Base-by-base conservation (phyloP, 331 rosid genomes). In the Cucumis variabilis region DNA sequence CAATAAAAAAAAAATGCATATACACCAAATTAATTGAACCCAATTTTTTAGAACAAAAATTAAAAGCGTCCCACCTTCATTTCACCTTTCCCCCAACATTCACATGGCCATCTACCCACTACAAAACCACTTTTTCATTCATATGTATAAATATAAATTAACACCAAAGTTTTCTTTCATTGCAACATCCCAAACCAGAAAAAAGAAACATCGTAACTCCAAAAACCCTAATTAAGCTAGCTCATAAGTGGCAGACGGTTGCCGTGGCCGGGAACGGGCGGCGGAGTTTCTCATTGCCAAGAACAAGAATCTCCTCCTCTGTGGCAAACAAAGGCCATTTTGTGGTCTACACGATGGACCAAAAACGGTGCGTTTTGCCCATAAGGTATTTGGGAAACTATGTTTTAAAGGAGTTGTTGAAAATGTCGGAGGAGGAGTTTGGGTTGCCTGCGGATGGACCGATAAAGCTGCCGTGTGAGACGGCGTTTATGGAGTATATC, bases 391-490 rank as follows among this genome's bases (percentile, higher is more conserved):
- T 84, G 17, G 30, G 78, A 44, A 84, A 60, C 78, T 20, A 84
- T 27, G 65, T 84, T 13, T 84, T 84, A 9, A 84, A n/a, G 46
- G 87, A 84, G 48, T 46, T 84, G 13, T 68, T 84, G 65, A 50
- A 68, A 16, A 66, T 84, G 87, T 66, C 87, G 78, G 87, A 68
- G 41, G 87, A 84, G 48, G 87, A 67, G 14, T 84, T 84, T 46
- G 87, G 87, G 50, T 19, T 84, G 48, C 78, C 87, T 19, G 55
- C 25, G 28, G 87, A 84, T 48, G 87, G 87, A 19, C 87, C 87
- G 1, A 84, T 84, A 19, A 46, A 48, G 79, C 87, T 84, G 48
- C 87, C 87, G 66, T 84, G 87, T 84, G 87, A 84, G 74, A 79
- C 65, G 74, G 66, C 87, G 37, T 84, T 84, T 71, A 46, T 84